phyloP scores from a whole-genome alignment of 139 green algal genomes.

The Closterium sp. region DNA sequence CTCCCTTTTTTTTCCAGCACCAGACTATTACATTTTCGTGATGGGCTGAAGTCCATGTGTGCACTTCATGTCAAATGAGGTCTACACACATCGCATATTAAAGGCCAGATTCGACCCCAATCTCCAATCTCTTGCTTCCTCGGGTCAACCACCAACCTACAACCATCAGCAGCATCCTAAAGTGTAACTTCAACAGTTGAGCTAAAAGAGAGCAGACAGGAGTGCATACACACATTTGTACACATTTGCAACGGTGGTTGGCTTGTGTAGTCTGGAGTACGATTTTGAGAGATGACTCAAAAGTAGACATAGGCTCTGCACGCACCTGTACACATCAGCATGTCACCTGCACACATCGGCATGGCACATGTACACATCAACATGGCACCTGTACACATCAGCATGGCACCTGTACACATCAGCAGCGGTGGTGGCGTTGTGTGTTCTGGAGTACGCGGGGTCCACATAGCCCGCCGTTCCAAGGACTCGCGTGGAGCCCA shows the following conservation, averaged over 20 bases:
- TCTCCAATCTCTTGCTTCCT: too few species aligned
- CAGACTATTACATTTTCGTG: too few species aligned
- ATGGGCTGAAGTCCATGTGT: too few species aligned
- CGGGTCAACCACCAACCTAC: too few species aligned
- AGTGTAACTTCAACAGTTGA: background rate
- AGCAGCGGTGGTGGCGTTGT: background rate
- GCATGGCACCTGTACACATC: background rate
- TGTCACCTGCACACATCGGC: too few species aligned
- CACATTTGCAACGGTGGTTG: background rate
- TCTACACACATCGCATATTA: too few species aligned
- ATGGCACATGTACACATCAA: background rate
- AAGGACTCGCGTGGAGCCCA: background rate
- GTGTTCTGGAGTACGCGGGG: background rate
- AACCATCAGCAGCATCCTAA: background rate
- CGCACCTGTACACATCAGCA: background rate
- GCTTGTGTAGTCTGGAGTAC: background rate
- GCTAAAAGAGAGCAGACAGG: background rate
- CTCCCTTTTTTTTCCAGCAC: too few species aligned
- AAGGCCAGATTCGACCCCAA: too few species aligned
- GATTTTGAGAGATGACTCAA: too few species aligned
- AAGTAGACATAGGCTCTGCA: too few species aligned
- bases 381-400: background rate
- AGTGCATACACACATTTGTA: background rate
- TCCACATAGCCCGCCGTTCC: background rate
- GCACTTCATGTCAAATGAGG: too few species aligned